Evolutionary conservation across 2,329 filamentous ascomycete species (phyloP).

Genomic region (Thielaviopsis punctulata): DNA sequence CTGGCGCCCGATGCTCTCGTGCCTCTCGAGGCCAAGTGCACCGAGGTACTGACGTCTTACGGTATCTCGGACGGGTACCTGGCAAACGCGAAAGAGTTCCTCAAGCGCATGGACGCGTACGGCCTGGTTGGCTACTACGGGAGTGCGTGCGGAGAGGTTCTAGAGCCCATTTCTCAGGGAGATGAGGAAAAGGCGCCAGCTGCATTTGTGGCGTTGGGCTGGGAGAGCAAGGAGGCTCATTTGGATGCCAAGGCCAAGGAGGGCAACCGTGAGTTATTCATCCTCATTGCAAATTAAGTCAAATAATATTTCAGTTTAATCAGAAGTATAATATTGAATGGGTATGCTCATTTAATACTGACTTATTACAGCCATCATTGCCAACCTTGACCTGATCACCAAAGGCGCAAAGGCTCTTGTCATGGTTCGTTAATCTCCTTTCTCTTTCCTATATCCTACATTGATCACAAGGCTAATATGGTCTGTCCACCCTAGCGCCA

Average conservation of each 20-base stretch:
- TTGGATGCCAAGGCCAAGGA: constrained; percentile 16
- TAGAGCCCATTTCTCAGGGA: constrained; percentile 17
- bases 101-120: constrained; percentile 17
- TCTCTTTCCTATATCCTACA: background rate
- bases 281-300: background rate
- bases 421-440: constrained; percentile 17
- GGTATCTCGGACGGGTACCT: constrained; percentile 17
- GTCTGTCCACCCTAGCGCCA: constrained; percentile 16
- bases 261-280: constrained; percentile 13
- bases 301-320: too few species aligned
- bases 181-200: constrained; percentile 18
- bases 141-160: constrained; percentile 20
- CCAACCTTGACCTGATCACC: constrained; percentile 20
- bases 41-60: constrained; percentile 23
- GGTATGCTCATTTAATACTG: constrained; percentile 1
- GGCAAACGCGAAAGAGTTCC: constrained; percentile 15
- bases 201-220: constrained; percentile 21
- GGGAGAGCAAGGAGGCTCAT: constrained; percentile 25
- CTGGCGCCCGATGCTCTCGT: constrained; percentile 11
- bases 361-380: constrained; percentile 19
- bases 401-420: constrained; percentile 18
- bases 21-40: constrained; percentile 21
- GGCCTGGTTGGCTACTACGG: constrained; percentile 19
- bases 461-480: background rate
- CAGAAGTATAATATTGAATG: too few species aligned